Percentiles rank a stretch among this genome's conserved stretches.
Conservation (phyloP, 2,329 filamentous ascomycete genomes). For the Pseudogymnoascus sp. region DNA sequence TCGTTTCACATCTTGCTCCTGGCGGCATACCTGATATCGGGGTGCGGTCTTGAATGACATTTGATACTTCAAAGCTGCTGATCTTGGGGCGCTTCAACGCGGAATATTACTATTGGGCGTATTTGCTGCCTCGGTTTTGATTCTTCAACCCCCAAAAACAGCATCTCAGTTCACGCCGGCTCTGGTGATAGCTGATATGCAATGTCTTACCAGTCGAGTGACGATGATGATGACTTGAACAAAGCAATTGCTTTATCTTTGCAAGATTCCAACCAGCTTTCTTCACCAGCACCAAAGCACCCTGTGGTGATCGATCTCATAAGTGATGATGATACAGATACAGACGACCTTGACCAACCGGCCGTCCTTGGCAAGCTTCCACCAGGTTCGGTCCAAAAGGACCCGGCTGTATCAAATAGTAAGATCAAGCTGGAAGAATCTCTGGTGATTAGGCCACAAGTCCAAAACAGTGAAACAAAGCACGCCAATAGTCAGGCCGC, state of each 20-base stretch:
- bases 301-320: conserved; percentile 10
- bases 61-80: neutral
- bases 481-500: neutral
- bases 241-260: conserved; percentile 55
- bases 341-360: conserved; percentile 11
- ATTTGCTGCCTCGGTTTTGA: neutral
- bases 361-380: neutral
- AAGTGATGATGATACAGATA: conserved; percentile 12
- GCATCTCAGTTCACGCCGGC: neutral
- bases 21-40: neutral
- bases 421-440: neutral
- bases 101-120: neutral
- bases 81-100: neutral
- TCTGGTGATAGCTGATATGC: neutral
- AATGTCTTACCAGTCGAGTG: conserved; percentile 26
- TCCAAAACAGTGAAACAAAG: neutral
- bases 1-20: neutral
- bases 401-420: neutral
- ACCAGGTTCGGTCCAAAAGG: neutral
- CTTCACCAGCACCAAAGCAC: neutral
- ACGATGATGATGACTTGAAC: conserved; percentile 52
- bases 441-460: neutral
- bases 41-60: neutral
- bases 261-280: conserved; percentile 20
- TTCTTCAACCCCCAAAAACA: neutral